Percentiles rank a stretch among this genome's conserved stretches.
phyloP scores from a whole-genome alignment of 371 early-diverging fungal genomes.

The Vairimorpha necatrix region DNA sequence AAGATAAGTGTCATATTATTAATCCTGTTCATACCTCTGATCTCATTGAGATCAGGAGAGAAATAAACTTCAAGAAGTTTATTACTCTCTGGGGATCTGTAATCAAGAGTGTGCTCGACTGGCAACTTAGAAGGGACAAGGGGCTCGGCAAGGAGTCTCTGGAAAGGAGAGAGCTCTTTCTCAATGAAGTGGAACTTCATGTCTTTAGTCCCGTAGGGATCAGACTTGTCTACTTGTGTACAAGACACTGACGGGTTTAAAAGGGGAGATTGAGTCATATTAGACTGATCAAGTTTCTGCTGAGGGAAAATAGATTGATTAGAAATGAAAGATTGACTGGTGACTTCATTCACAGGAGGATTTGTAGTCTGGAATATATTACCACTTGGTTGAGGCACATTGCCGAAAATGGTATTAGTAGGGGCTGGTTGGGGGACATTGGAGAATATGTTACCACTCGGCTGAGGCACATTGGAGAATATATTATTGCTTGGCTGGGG shows the following conservation, averaged over 20 bases:
- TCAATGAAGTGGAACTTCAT: conserved; percentile 48
- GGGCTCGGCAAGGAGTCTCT: conserved; percentile 19
- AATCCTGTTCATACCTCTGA: conserved; percentile 19
- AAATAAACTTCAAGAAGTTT: conserved; percentile 28
- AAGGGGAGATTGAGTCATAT: neutral
- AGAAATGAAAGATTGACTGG: neutral
- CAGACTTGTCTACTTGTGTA: conserved; percentile 15
- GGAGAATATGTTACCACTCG: no score
- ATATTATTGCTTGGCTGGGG: no score
- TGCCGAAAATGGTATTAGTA: no score
- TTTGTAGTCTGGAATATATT: neutral
- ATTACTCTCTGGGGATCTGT: conserved; percentile 32
- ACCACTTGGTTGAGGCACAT: no score
- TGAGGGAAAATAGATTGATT: neutral
- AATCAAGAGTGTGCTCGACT: neutral
- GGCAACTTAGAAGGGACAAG: neutral
- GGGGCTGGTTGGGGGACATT: no score
- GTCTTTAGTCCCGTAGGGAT: conserved; percentile 49
- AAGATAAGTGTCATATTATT: conserved; percentile 39
- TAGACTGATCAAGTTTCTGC: neutral
- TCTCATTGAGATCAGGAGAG: conserved; percentile 36
- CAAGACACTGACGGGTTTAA: neutral
- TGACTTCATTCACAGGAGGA: neutral
- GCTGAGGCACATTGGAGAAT: no score
- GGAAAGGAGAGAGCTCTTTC: conserved; percentile 20